These are phyloP conservation scores for Malania oleifera DNA, from an alignment of 164 flowering plant species.

Conservation along the genomic window DNA sequence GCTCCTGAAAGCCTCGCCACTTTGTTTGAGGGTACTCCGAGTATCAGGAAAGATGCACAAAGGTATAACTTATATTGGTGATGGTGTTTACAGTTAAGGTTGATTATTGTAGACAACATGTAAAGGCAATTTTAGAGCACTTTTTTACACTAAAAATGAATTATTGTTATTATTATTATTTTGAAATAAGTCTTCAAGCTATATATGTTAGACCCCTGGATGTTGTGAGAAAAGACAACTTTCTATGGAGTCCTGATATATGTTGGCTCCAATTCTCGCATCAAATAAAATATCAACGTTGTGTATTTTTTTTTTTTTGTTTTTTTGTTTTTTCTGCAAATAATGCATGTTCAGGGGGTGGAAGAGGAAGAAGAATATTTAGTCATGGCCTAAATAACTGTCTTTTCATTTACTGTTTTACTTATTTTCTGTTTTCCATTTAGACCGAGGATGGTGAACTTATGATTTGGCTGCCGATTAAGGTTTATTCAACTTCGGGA, in stretches of 20 bases:
- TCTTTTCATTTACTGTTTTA: not conserved
- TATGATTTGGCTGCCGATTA: constrained; percentile 14
- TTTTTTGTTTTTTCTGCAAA: too few species aligned
- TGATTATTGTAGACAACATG: not conserved
- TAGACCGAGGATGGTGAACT: not conserved
- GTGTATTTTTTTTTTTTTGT: too few species aligned
- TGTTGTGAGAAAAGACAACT: too few species aligned
- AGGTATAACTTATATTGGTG: constrained; percentile 38
- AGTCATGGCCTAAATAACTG: not conserved
- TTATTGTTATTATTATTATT: too few species aligned
- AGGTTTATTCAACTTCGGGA: constrained; percentile 91
- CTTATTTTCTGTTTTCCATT: too few species aligned
- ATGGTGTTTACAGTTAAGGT: not conserved
- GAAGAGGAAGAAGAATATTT: not conserved
- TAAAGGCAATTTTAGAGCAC: not conserved
- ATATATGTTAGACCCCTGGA: too few species aligned
- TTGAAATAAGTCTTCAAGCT: too few species aligned
- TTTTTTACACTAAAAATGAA: too few species aligned
- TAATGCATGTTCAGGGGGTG: too few species aligned
- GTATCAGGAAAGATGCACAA: constrained; percentile 89
- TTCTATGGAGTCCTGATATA: too few species aligned
- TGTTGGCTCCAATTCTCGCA: too few species aligned
- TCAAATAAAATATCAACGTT: too few species aligned
- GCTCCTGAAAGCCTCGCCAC: constrained; percentile 95
- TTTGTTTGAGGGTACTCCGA: constrained; percentile 90